These are phyloP conservation scores for Rosellinia necatrix DNA, from an alignment of 2,329 filamentous ascomycete genomes.

Conservation along the genomic window DNA sequence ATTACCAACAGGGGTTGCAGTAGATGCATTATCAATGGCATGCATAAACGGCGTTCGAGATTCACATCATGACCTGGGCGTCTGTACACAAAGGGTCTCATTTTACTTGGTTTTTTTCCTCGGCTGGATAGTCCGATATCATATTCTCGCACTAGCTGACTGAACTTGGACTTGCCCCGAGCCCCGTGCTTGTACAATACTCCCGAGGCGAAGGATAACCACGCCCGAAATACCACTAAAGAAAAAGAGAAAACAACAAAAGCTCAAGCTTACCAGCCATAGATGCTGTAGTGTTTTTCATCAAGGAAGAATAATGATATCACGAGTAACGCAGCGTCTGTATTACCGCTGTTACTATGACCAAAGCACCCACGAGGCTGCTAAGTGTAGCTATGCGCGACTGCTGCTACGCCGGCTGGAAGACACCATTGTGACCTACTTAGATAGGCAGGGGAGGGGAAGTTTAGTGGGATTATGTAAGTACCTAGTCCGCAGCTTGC, in stretches of 20 bases:
- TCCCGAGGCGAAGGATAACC: background rate
- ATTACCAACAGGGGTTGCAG: background rate
- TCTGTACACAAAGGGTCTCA: slow-evolving; percentile 2
- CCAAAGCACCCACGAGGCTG: too few species aligned
- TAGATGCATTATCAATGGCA: slow-evolving; percentile 11
- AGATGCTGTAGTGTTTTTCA: background rate
- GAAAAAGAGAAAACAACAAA: background rate
- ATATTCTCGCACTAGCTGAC: background rate
- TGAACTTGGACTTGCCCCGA: background rate
- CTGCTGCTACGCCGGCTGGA: too few species aligned
- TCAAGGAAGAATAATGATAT: too few species aligned
- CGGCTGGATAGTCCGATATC: background rate
- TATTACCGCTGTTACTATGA: too few species aligned
- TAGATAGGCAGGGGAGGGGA: too few species aligned
- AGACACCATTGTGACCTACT: too few species aligned
- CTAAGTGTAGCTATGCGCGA: too few species aligned
- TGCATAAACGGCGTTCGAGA: slow-evolving; percentile 17
- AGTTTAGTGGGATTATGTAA: too few species aligned
- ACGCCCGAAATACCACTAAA: background rate
- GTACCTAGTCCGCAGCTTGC: too few species aligned
- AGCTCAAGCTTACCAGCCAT: background rate
- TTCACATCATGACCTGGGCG: slow-evolving; percentile 6
- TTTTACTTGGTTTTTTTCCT: slow-evolving; percentile 10
- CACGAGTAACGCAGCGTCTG: background rate
- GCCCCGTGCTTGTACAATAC: slow-evolving; percentile 13